Evolutionary conservation across 768 basidiomycete species (phyloP).

Genomic region (Imleria badia): DNA sequence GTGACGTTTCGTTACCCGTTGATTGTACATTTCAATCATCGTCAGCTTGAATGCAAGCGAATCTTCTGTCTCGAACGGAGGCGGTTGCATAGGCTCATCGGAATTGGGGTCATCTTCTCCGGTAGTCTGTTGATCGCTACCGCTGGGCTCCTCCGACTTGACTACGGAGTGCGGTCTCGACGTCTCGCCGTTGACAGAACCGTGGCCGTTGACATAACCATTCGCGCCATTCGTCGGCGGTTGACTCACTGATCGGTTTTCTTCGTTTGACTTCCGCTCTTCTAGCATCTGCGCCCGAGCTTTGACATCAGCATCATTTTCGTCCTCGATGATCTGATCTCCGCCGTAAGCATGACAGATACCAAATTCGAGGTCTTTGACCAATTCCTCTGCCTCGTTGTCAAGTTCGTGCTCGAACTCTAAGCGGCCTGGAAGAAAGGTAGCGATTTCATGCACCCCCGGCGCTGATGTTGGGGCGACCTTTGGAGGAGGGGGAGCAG

Average conservation of each 20-base stretch:
- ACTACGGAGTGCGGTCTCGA: constrained; percentile 25
- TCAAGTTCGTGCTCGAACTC: constrained; percentile 98
- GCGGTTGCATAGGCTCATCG: constrained; percentile 69
- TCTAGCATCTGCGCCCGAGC: constrained; percentile 44
- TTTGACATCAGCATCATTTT: constrained; percentile 71
- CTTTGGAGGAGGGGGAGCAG: constrained; percentile 58
- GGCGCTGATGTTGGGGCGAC: constrained; percentile 85
- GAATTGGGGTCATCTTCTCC: constrained; percentile 57
- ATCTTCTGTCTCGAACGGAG: constrained; percentile 78
- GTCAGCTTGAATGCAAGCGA: constrained; percentile 88
- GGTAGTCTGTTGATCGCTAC: constrained; percentile 29
- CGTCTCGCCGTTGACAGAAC: constrained; percentile 38
- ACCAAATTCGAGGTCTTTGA: constrained; percentile 96
- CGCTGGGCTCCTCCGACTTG: constrained; percentile 49
- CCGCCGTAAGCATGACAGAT: constrained; percentile 85
- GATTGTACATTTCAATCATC: constrained; percentile 87
- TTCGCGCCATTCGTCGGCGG: constrained; percentile 22
- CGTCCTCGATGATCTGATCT: constrained; percentile 75
- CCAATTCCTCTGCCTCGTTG: constrained; percentile 93
- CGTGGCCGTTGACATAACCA: constrained; percentile 35
- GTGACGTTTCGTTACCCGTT: constrained; percentile 80
- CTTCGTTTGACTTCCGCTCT: constrained; percentile 32
- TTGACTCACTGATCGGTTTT: constrained; percentile 23
- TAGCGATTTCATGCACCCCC: constrained; percentile 87
- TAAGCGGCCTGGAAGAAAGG: constrained; percentile 93